Percentiles rank a stretch among this genome's conserved stretches.
phyloP scores from a whole-genome alignment of 371 early-diverging fungal species.

The Dichotomocladium elegans region DNA sequence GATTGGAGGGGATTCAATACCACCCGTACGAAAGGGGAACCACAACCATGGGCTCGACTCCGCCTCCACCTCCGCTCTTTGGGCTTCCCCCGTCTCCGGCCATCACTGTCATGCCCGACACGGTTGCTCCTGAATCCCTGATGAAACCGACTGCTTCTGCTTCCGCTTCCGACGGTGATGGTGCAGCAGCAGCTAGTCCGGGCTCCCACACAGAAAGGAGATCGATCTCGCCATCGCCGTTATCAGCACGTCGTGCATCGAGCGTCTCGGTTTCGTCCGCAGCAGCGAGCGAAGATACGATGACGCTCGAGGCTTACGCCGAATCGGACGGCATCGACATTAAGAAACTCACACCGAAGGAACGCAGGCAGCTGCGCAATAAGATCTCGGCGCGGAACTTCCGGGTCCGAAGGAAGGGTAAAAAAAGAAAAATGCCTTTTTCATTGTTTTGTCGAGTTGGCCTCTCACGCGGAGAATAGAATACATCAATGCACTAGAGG shows the following conservation, averaged over 20 bases:
- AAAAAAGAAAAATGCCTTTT: constrained; percentile 13
- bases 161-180: not conserved
- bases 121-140: constrained; percentile 18
- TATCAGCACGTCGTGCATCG: constrained; percentile 13
- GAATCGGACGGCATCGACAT: constrained; percentile 25
- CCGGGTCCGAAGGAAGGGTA: constrained; percentile 83
- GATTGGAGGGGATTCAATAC: no score
- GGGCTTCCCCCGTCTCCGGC: not conserved
- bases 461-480: constrained; percentile 34
- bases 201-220: not conserved
- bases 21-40: no score
- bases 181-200: not conserved
- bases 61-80: not conserved
- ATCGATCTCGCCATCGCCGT: not conserved
- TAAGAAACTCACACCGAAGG: constrained; percentile 68
- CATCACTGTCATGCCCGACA: constrained; percentile 10
- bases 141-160: constrained; percentile 7
- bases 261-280: constrained; percentile 1
- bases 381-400: constrained; percentile 88
- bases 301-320: constrained; percentile 21
- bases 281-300: constrained; percentile 8
- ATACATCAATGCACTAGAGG: constrained; percentile 80
- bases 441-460: not conserved
- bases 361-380: constrained; percentile 82
- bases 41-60: not conserved